Percentiles rank a stretch among this genome's conserved stretches.
These are phyloP conservation scores for Apiotrichum mycotoxinovorans DNA, from an alignment of 1,284 basidiomycete genomes.

Conservation along the genomic window DNA sequence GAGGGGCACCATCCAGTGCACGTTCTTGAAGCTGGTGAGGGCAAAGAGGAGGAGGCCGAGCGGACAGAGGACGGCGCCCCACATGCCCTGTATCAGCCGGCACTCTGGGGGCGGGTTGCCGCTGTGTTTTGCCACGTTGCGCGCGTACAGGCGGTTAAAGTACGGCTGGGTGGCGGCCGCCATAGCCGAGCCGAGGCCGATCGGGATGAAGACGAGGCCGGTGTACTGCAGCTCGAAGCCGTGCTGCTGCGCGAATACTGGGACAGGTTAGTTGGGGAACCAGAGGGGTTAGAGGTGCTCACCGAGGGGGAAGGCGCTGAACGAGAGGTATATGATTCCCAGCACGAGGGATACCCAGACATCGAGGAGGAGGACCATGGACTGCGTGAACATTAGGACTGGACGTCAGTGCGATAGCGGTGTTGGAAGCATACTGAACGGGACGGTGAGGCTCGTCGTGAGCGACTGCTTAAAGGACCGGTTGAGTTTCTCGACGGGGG, in stretches of 20 bases:
- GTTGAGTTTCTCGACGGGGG: neutral
- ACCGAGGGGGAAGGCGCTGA: neutral
- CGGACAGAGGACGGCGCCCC: constrained; percentile 32
- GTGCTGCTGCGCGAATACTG: neutral
- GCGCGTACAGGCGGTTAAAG: neutral
- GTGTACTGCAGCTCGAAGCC: neutral
- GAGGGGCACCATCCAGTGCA: constrained; percentile 35
- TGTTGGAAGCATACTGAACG: neutral
- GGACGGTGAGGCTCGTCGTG: neutral
- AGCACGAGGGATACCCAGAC: neutral
- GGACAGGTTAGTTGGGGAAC: neutral
- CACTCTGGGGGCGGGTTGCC: constrained; percentile 29
- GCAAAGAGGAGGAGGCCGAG: constrained; percentile 6
- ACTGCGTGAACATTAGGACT: neutral
- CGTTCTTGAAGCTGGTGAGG: neutral
- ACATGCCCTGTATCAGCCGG: constrained; percentile 27
- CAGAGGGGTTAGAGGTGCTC: too few species aligned
- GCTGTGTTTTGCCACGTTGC: neutral
- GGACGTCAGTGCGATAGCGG: too few species aligned
- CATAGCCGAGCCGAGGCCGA: neutral
- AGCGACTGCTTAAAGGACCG: neutral
- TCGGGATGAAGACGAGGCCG: neutral
- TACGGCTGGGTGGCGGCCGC: neutral
- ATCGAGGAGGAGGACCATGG: neutral
- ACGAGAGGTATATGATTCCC: constrained; percentile 2